These are phyloP conservation scores for Rubus parviflorus DNA, from an alignment of 306 rosid genomes.

Conservation along the genomic window DNA sequence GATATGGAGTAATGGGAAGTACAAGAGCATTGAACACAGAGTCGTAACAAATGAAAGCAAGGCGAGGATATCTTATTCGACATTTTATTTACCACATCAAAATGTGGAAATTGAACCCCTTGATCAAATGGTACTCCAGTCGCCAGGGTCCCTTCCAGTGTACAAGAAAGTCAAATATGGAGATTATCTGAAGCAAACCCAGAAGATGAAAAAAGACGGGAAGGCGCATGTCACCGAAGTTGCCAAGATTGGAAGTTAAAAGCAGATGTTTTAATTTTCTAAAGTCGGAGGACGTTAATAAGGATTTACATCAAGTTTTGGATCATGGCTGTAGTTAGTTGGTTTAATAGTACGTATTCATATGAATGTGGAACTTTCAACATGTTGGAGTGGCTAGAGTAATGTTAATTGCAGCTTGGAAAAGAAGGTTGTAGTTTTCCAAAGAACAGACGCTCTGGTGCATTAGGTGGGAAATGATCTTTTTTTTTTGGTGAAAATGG, in stretches of 20 bases:
- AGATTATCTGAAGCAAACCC: conserved; percentile 31
- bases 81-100: conserved; percentile 21
- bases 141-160: conserved; percentile 22
- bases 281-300: neutral
- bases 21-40: conserved; percentile 50
- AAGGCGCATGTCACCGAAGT: conserved; percentile 28
- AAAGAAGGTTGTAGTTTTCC: too few species aligned
- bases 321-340: neutral
- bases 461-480: too few species aligned
- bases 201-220: conserved; percentile 33
- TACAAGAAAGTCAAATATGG: conserved; percentile 33
- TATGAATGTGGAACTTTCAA: too few species aligned
- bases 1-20: conserved; percentile 54
- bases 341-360: too few species aligned
- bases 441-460: too few species aligned
- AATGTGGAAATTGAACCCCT: conserved; percentile 42
- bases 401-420: too few species aligned
- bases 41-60: conserved; percentile 33
- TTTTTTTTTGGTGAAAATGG: too few species aligned
- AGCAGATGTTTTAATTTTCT: neutral
- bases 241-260: conserved; percentile 7
- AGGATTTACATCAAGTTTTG: neutral
- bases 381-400: too few species aligned
- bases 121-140: conserved; percentile 29
- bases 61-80: conserved; percentile 28